Conservation (phyloP, 306 rosid species). For the Clitoria ternatea region DNA sequence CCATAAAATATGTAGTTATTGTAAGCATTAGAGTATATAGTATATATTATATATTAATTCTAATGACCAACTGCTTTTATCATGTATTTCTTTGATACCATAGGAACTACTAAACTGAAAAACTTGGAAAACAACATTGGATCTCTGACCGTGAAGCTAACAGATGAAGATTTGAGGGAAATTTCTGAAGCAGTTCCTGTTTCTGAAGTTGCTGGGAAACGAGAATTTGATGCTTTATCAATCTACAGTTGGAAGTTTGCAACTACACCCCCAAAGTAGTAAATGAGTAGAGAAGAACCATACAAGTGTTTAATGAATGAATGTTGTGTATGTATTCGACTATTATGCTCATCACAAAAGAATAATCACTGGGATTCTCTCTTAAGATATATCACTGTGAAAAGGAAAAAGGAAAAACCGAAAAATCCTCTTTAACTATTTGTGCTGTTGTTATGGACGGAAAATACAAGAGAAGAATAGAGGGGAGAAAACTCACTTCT, state of each 20-base stretch:
- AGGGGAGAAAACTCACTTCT: too few species aligned
- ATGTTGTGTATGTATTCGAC: not conserved
- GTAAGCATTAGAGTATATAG: not conserved
- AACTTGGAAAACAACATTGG: conserved; percentile 62
- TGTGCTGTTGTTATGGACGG: not conserved
- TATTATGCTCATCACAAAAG: not conserved
- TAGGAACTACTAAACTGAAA: conserved; percentile 59
- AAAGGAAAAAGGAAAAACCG: not conserved
- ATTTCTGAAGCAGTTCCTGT: conserved; percentile 57
- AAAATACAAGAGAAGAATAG: too few species aligned
- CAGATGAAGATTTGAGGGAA: conserved; percentile 50
- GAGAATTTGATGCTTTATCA: conserved; percentile 30
- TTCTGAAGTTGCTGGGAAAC: conserved; percentile 45
- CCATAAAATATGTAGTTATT: not conserved
- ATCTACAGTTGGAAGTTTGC: conserved; percentile 45
- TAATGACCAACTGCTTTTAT: conserved; percentile 7
- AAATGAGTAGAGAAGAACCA: not conserved
- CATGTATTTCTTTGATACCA: conserved; percentile 7
- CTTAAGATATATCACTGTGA: not conserved
- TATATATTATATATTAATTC: not conserved
- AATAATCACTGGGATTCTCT: not conserved
- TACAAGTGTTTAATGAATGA: not conserved
- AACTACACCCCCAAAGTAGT: conserved; percentile 47
- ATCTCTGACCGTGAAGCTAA: conserved; percentile 53
- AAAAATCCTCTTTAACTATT: not conserved